These are phyloP conservation scores for Coprinopsis marcescibilis DNA, from an alignment of 768 basidiomycete species.

Conservation along the genomic window DNA sequence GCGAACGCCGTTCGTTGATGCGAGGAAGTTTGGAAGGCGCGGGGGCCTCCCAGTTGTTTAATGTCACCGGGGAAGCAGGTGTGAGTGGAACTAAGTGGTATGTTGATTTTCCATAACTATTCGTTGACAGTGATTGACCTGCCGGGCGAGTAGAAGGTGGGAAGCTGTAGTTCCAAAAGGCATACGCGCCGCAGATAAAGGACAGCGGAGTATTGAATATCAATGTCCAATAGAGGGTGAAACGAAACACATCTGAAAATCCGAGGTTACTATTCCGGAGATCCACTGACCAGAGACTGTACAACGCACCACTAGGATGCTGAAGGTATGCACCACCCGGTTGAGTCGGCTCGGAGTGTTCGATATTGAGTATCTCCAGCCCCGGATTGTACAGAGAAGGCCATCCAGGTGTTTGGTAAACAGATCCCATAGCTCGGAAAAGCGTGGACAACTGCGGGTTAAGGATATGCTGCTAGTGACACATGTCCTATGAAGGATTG, in stretches of 20 bases:
- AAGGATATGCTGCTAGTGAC: too few relatives aligned
- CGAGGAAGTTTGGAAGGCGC: conserved; percentile 16
- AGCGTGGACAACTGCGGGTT: too few relatives aligned
- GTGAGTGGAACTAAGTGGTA: conserved; percentile 13
- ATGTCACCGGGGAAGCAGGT: conserved; percentile 6
- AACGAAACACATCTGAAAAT: conserved; percentile 47
- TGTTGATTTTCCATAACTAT: conserved; percentile 1
- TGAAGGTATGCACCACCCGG: conserved; percentile 38
- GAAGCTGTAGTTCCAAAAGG: conserved; percentile 47
- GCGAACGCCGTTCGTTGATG: conserved; percentile 34
- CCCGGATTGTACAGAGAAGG: conserved; percentile 47
- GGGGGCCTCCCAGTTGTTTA: conserved; percentile 4
- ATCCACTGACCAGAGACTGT: not conserved
- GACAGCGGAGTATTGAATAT: conserved; percentile 48
- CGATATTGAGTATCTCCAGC: conserved; percentile 41
- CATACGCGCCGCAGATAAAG: conserved; percentile 40
- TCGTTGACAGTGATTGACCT: not conserved
- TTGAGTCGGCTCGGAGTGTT: conserved; percentile 33
- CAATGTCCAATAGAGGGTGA: conserved; percentile 49
- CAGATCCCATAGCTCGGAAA: too few relatives aligned
- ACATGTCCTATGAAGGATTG: too few relatives aligned
- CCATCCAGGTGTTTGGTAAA: too few relatives aligned
- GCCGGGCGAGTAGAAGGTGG: conserved; percentile 25
- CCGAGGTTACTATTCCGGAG: not conserved
- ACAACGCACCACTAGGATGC: conserved; percentile 29